These are phyloP conservation scores for Sordariomycetes sp. DNA, from an alignment of 2,329 filamentous ascomycete genomes.

Conservation along the genomic window DNA sequence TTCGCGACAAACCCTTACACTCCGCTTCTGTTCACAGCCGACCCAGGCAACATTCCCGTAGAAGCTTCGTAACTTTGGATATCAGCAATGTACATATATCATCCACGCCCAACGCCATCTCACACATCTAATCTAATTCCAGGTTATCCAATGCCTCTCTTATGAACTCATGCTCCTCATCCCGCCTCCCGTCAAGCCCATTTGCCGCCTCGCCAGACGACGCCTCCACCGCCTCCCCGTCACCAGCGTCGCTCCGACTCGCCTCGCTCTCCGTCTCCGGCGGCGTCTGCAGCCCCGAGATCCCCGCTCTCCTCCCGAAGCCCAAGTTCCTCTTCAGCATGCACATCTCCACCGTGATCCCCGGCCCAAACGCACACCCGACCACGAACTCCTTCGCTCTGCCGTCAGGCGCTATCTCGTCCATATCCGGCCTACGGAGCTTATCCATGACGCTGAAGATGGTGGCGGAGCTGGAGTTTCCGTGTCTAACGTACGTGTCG, in stretches of 20 bases:
- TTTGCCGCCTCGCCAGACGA: slow-evolving; percentile 9
- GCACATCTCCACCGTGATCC: slow-evolving; percentile 58
- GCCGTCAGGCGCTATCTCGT: slow-evolving; percentile 38
- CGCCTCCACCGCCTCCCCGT: slow-evolving; percentile 2
- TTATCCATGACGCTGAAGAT: slow-evolving; percentile 58
- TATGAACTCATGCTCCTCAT: slow-evolving; percentile 9
- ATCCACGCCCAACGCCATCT: background rate
- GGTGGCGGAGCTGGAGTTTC: slow-evolving; percentile 60
- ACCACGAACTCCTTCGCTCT: slow-evolving; percentile 46
- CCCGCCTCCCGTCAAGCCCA: slow-evolving; percentile 2
- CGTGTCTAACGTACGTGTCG: slow-evolving; percentile 56
- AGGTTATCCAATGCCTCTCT: slow-evolving; percentile 11
- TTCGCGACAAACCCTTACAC: too few species aligned
- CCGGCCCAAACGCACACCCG: slow-evolving; percentile 60
- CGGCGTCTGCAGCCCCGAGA: slow-evolving; percentile 36
- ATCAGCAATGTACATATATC: background rate
- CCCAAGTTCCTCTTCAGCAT: slow-evolving; percentile 38
- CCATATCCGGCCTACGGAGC: slow-evolving; percentile 49
- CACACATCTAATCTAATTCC: slow-evolving; percentile 11
- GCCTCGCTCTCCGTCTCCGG: slow-evolving; percentile 42
- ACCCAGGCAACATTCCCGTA: too few species aligned
- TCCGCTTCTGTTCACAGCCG: too few species aligned
- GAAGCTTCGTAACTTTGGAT: background rate
- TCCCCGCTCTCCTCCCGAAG: slow-evolving; percentile 7
- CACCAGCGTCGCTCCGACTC: slow-evolving; percentile 19